Percentiles rank a stretch among this genome's conserved stretches.
Conservation (phyloP, 345 rosid genomes). For the Pistacia vera region DNA sequence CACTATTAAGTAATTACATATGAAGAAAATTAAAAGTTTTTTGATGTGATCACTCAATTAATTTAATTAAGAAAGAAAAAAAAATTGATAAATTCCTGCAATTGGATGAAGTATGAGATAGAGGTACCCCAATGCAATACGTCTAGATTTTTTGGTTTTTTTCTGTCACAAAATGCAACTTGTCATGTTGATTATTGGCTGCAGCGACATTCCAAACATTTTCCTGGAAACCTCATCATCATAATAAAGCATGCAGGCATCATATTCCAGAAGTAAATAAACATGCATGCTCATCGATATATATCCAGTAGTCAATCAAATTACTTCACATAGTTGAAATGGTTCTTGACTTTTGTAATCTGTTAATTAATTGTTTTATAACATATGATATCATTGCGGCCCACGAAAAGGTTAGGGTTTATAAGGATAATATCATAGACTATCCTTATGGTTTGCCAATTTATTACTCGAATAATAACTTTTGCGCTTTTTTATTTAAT, state of each 20-base stretch:
- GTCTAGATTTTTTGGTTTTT: conserved; percentile 1
- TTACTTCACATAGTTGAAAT: conserved; percentile 1
- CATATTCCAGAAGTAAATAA: neutral
- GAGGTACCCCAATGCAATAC: neutral
- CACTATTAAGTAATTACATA: too few species aligned
- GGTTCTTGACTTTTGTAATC: neutral
- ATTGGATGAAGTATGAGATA: neutral
- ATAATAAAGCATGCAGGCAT: neutral
- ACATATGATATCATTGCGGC: too few species aligned
- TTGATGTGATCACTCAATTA: too few species aligned
- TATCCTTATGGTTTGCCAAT: too few species aligned
- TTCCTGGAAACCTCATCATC: neutral
- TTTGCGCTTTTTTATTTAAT: too few species aligned
- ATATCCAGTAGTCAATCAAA: neutral
- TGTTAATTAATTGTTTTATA: neutral
- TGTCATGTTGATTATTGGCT: conserved; percentile 7
- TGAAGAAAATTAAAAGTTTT: too few species aligned
- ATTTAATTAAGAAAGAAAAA: too few species aligned
- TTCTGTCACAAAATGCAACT: neutral
- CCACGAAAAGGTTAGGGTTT: neutral
- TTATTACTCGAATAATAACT: too few species aligned
- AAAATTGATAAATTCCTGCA: neutral
- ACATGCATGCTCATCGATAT: neutral
- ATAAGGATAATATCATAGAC: too few species aligned
- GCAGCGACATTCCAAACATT: conserved; percentile 19